Base-by-base conservation (phyloP, 176 grass and related monocot genomes). In the Microstegium vimineum region DNA sequence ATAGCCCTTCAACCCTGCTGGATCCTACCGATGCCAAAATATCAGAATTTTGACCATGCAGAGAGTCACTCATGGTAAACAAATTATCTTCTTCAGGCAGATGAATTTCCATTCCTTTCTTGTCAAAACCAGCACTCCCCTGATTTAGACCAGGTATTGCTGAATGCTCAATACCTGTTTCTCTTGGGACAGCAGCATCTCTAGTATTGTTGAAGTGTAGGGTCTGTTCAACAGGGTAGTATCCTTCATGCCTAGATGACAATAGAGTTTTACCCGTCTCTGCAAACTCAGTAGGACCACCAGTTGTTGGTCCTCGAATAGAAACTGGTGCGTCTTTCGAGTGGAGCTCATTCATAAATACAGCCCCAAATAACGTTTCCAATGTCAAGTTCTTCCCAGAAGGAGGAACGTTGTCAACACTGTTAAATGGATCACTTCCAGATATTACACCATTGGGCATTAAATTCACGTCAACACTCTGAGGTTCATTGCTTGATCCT, bases 311-410 rank as follows among this genome's bases (percentile, higher is more conserved):
- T 90, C 91, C 89, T 57, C 74, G 89, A 84, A 89, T 72, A 63
- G 97, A 99, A 32, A 96, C 89, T 4, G 97, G 93, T 61, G 93
- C 97, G 71, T 99, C 91, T 90, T 82, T 90, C 10, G 93, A 99
- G 82, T 99, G 91, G 69, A 96, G 97, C 74, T 95, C 97, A 74
- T 87, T 92, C 97, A 99, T 96, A 83, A 96, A 99, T 69, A 87
- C 84, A 34, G 83, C 70, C 25, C 93, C 97, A 60, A 99, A 99
- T 85, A 99, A 84, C 62, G 89, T 81, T 94, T 95, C 97, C 64
- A 96, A 76, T 66, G 89, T 99, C 28, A 90, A 27, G 52, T 78
- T 90, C 27, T 90, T 89, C 35, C 85, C 90, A 49, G 93, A 89
- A 77, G 82, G 73, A 86, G 78, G 70, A 75, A 43, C 60, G 41